phyloP scores from a whole-genome alignment of 306 rosid genomes.

The Cicer yamashitae region DNA sequence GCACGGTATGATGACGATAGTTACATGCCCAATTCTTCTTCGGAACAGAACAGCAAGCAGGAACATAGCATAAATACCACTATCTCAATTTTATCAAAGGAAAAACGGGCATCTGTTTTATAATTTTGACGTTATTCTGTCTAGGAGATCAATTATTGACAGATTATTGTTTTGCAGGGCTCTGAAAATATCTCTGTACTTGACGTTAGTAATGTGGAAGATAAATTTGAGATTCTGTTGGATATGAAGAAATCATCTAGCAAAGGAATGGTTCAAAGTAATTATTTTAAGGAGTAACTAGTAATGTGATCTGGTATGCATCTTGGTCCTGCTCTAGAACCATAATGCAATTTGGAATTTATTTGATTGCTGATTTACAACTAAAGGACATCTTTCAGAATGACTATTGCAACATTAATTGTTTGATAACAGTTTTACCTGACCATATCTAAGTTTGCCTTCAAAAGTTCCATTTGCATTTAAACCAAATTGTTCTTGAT shows the following conservation, averaged over 20 bases:
- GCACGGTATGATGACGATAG: conserved; percentile 76
- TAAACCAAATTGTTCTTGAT: no score
- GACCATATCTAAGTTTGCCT: no score
- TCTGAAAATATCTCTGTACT: conserved; percentile 56
- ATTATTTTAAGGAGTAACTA: no score
- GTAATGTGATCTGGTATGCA: no score
- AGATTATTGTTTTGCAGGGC: conserved; percentile 58
- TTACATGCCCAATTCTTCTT: conserved; percentile 53
- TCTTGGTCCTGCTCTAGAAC: no score
- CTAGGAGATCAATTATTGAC: conserved; percentile 41
- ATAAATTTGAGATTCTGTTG: conserved; percentile 79
- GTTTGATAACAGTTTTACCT: no score
- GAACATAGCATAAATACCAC: conserved; percentile 57
- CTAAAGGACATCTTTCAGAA: no score
- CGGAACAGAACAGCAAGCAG: conserved; percentile 58
- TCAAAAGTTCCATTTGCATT: no score
- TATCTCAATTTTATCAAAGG: conserved; percentile 56
- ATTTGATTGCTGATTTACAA: no score
- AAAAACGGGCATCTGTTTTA: conserved; percentile 65
- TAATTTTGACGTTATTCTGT: conserved; percentile 34
- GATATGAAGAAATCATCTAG: conserved; percentile 89
- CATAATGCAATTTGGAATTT: no score
- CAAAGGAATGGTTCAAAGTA: conserved; percentile 64
- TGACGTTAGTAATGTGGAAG: conserved; percentile 60
- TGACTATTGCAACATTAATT: no score